Conservation (phyloP, 2,329 filamentous ascomycete genomes). For the Nothophoma quercina region DNA sequence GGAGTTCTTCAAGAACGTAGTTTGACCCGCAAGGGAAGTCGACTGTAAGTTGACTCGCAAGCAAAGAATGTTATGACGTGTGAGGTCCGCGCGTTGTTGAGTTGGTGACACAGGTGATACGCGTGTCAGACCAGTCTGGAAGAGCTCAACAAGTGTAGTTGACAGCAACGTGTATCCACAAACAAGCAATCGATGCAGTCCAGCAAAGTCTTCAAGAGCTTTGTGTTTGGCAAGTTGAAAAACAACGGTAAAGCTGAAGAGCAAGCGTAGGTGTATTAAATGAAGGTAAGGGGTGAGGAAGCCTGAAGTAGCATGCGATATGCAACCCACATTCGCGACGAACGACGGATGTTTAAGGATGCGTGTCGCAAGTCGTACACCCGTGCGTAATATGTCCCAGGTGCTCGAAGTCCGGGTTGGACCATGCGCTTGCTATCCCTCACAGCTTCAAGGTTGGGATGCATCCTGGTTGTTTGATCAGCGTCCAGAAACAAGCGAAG, state of each 20-base stretch:
- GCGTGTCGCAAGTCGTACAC: conserved; percentile 25
- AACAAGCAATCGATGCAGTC: neutral
- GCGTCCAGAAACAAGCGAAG: conserved; percentile 35
- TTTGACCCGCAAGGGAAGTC: conserved; percentile 7
- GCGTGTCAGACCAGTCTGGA: conserved; percentile 12
- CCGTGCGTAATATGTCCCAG: conserved; percentile 24
- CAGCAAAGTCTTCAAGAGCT: conserved; percentile 13
- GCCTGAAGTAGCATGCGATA: conserved; percentile 10
- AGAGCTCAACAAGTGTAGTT: conserved; percentile 13
- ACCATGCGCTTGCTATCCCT: conserved; percentile 14
- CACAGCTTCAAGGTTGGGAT: conserved; percentile 21
- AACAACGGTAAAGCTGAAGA: conserved; percentile 5
- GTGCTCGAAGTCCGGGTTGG: conserved; percentile 10
- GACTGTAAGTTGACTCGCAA: conserved; percentile 6
- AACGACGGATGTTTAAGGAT: conserved; percentile 31
- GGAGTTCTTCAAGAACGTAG: conserved; percentile 13
- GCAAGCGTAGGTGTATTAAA: conserved; percentile 7
- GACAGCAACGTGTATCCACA: conserved; percentile 2
- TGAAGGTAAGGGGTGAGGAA: conserved; percentile 23
- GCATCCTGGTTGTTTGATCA: conserved; percentile 37
- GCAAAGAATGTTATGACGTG: conserved; percentile 21
- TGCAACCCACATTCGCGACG: neutral
- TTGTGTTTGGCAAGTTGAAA: neutral
- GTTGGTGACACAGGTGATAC: conserved; percentile 21
- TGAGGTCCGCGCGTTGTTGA: conserved; percentile 17